Percentiles rank a stretch among this genome's conserved stretches.
Conservation (phyloP, 2,329 filamentous ascomycete species). For the Aspergillus sp. region DNA sequence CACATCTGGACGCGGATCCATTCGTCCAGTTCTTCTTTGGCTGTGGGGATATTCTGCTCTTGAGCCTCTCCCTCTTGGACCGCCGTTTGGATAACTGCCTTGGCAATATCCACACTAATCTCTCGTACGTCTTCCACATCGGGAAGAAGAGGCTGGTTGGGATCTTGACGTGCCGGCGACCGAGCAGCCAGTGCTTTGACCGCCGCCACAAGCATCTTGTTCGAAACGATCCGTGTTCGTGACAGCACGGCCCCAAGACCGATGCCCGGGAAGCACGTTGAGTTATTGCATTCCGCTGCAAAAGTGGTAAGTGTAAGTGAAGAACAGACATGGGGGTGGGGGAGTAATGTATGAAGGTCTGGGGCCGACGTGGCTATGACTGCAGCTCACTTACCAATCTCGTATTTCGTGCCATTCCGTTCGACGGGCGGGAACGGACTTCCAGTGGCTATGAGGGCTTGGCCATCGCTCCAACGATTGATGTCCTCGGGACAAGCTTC, state of each 20-base stretch:
- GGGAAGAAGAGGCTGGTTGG: constrained; percentile 67
- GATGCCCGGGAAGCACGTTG: constrained; percentile 80
- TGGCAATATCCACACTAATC: constrained; percentile 75
- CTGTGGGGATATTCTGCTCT: constrained; percentile 62
- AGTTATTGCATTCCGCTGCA: constrained; percentile 84
- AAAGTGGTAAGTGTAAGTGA: constrained; percentile 31
- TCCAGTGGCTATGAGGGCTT: constrained; percentile 77
- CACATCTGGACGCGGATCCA: constrained; percentile 46
- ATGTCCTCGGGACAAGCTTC: constrained; percentile 78
- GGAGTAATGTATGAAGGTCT: neutral
- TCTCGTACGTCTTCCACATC: constrained; percentile 72
- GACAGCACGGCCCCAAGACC: constrained; percentile 75
- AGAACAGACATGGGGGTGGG: neutral
- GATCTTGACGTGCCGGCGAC: constrained; percentile 68
- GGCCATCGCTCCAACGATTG: constrained; percentile 74
- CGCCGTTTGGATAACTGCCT: constrained; percentile 70
- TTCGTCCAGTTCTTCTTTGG: constrained; percentile 34
- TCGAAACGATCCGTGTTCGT: constrained; percentile 65
- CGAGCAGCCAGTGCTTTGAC: constrained; percentile 69
- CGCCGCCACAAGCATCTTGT: constrained; percentile 79
- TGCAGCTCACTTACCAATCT: constrained; percentile 47
- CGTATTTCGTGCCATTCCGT: constrained; percentile 54
- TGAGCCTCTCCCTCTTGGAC: constrained; percentile 67
- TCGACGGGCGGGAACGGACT: constrained; percentile 77
- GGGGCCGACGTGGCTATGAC: neutral